phyloP scores from a whole-genome alignment of 495 filamentous ascomycete genomes.

The Xylaria grammica region DNA sequence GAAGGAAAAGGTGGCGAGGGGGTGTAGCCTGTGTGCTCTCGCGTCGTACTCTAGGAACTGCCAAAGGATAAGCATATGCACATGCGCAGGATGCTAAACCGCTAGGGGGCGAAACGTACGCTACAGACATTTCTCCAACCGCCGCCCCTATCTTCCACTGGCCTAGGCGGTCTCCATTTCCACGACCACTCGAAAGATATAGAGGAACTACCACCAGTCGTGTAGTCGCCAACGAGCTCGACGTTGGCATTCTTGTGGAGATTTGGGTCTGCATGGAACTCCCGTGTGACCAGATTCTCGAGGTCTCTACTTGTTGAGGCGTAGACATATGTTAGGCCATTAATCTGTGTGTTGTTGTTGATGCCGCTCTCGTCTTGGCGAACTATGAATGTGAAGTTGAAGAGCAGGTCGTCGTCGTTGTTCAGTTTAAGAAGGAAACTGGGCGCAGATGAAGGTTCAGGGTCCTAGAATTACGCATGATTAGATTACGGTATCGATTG shows the following conservation, averaged over 20 bases:
- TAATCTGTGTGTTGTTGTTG: conserved; percentile 74
- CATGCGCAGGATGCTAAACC: not conserved
- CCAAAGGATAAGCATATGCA: conserved; percentile 30
- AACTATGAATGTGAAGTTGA: conserved; percentile 90
- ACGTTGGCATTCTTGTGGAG: conserved; percentile 97
- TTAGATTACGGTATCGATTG: conserved; percentile 23
- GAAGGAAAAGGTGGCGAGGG: conserved; percentile 89
- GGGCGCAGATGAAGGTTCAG: conserved; percentile 68
- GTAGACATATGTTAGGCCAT: conserved; percentile 89
- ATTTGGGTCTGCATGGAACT: conserved; percentile 97
- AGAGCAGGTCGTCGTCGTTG: conserved; percentile 89
- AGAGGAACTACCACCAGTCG: conserved; percentile 77
- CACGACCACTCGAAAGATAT: conserved; percentile 95
- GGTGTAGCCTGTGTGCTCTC: conserved; percentile 84
- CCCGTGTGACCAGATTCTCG: conserved; percentile 89
- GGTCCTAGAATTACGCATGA: conserved; percentile 63
- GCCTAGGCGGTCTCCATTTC: conserved; percentile 93
- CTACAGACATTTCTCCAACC: conserved; percentile 97
- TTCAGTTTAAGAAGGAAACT: conserved; percentile 82
- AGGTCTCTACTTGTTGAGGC: conserved; percentile 84
- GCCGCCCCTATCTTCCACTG: conserved; percentile 79
- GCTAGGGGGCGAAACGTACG: conserved; percentile 47
- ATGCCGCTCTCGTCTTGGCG: conserved; percentile 68
- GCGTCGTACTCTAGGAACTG: conserved; percentile 96
- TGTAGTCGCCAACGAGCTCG: conserved; percentile 85